Evolutionary conservation across 345 rosid genomes (phyloP).

Genomic region (Theobroma cacao): DNA sequence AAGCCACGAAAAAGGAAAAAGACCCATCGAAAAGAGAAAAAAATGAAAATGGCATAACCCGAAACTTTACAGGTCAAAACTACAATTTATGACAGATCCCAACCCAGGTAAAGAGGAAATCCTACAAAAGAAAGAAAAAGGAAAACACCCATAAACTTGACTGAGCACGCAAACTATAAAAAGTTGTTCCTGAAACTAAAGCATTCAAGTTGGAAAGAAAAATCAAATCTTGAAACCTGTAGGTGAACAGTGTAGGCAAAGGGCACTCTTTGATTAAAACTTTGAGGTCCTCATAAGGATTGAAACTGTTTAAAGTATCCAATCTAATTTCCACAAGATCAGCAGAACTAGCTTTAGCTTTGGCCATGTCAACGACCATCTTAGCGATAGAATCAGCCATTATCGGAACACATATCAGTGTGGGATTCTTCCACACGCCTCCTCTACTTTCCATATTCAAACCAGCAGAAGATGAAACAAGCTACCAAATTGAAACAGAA

Average conservation of each 20-base stretch:
- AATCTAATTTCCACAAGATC: constrained; percentile 87
- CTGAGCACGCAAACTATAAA: no score
- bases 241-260: constrained; percentile 82
- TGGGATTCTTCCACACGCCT: constrained; percentile 44
- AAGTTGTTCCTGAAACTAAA: background rate
- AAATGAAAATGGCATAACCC: no score
- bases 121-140: background rate
- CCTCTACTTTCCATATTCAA: constrained; percentile 31
- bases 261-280: constrained; percentile 54
- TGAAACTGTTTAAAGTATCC: constrained; percentile 55
- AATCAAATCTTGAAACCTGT: constrained; percentile 47
- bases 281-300: constrained; percentile 43
- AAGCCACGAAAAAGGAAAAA: no score
- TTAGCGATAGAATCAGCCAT: constrained; percentile 64
- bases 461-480: constrained; percentile 34
- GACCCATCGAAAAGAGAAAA: no score
- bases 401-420: constrained; percentile 74
- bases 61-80: no score
- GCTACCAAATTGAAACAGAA: constrained; percentile 23
- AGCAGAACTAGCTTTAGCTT: constrained; percentile 67
- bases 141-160: background rate
- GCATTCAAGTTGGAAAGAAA: background rate
- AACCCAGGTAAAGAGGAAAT: background rate
- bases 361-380: constrained; percentile 45
- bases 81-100: background rate